Conservation (phyloP, 768 basidiomycete species). For the Termitomyces sp. region DNA sequence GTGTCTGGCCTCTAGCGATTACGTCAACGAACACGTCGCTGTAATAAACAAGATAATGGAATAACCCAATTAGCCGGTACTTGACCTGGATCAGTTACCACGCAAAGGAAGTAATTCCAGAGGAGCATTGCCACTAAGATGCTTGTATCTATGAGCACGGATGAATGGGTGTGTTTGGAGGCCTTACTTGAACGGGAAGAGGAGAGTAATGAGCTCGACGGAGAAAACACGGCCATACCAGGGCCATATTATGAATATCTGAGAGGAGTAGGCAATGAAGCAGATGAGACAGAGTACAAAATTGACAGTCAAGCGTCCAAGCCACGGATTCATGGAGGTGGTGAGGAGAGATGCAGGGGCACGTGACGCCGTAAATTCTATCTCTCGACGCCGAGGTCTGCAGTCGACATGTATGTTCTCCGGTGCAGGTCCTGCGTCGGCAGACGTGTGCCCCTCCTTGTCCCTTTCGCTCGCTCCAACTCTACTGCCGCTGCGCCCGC, state of each 20-base stretch:
- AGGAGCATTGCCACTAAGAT: slow-evolving; percentile 72
- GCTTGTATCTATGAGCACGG: slow-evolving; percentile 39
- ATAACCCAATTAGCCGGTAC: slow-evolving; percentile 79
- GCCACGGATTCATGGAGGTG: slow-evolving; percentile 36
- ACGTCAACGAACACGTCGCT: neutral
- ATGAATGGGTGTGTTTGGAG: slow-evolving; percentile 2
- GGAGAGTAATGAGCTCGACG: slow-evolving; percentile 70
- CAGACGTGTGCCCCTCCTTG: slow-evolving; percentile 3
- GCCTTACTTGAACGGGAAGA: slow-evolving; percentile 89
- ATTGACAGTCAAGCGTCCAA: slow-evolving; percentile 64
- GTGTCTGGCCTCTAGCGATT: slow-evolving; percentile 70
- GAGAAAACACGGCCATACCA: slow-evolving; percentile 84
- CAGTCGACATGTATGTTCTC: slow-evolving; percentile 14
- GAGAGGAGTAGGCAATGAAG: slow-evolving; percentile 88
- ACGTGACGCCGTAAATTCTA: slow-evolving; percentile 16
- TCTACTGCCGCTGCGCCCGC: slow-evolving; percentile 7
- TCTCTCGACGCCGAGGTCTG: neutral
- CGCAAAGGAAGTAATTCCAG: slow-evolving; percentile 88
- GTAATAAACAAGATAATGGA: slow-evolving; percentile 20
- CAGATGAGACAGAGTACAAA: slow-evolving; percentile 71
- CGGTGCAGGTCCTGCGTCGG: slow-evolving; percentile 10
- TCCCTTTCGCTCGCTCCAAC: slow-evolving; percentile 10
- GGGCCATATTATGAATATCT: slow-evolving; percentile 88
- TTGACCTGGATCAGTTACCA: slow-evolving; percentile 79
- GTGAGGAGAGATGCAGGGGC: neutral